A percentile compares a stretch with the other conserved stretches of the same genome.
Evolutionary conservation across 1,284 basidiomycete genomes (phyloP).

Genomic region (Apiotrichum sp.): DNA sequence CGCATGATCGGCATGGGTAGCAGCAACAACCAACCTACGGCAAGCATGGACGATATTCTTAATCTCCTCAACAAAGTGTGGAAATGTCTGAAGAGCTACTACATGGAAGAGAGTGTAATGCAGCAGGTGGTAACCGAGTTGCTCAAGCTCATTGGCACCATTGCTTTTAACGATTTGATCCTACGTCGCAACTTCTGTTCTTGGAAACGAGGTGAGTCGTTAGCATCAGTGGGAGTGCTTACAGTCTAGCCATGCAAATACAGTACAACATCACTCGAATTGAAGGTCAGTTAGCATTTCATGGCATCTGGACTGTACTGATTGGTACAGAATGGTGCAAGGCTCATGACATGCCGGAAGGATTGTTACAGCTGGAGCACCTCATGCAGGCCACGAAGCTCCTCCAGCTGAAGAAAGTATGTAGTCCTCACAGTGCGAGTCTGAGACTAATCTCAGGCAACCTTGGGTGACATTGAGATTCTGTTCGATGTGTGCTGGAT

Average conservation of each 20-base stretch:
- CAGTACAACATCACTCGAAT: slow-evolving; percentile 98
- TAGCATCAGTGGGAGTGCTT: not conserved
- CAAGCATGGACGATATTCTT: slow-evolving; percentile 97
- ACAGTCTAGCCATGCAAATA: slow-evolving; percentile 83
- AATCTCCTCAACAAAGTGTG: slow-evolving; percentile 96
- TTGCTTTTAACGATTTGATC: slow-evolving; percentile 95
- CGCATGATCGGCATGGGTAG: slow-evolving; percentile 69
- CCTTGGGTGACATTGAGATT: slow-evolving; percentile 90
- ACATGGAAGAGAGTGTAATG: slow-evolving; percentile 95
- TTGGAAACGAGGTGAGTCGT: slow-evolving; percentile 86
- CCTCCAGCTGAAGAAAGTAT: slow-evolving; percentile 93
- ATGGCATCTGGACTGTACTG: slow-evolving; percentile 18
- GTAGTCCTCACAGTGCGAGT: slow-evolving; percentile 16
- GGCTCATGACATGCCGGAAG: slow-evolving; percentile 98
- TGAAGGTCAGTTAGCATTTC: slow-evolving; percentile 52
- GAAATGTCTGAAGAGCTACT: slow-evolving; percentile 98
- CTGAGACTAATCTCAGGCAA: slow-evolving; percentile 52
- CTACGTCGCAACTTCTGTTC: slow-evolving; percentile 99
- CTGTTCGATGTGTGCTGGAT: slow-evolving; percentile 99
- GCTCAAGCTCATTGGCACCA: slow-evolving; percentile 92
- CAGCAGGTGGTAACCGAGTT: slow-evolving; percentile 96
- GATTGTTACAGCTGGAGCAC: slow-evolving; percentile 93
- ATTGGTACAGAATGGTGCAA: slow-evolving; percentile 65
- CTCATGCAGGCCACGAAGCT: slow-evolving; percentile 99
- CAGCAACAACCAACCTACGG: slow-evolving; percentile 72